Base-by-base conservation (phyloP, 2,329 filamentous ascomycete genomes). In the Chrysoporthe austroafricana region DNA sequence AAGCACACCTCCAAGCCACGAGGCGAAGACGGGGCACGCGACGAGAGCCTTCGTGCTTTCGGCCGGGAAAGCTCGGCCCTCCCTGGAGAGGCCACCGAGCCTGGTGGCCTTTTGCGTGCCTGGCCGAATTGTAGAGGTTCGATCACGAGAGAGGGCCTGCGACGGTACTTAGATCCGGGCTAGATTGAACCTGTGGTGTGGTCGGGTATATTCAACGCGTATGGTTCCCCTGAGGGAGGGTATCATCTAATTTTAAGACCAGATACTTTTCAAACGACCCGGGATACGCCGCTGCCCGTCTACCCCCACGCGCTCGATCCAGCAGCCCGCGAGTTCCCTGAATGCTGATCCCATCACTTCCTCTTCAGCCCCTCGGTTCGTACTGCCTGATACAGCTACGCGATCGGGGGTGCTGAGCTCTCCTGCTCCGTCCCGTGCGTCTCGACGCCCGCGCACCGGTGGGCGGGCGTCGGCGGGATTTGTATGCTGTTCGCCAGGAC, bases 171-270 rank as follows among this genome's bases (percentile, higher is more conserved):
- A 26, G 26, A 11, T 32, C 32, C 4, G 32, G 50, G 7, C 21
- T 16, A 5, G 26, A 32, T 9, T 16, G 26, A 4, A 54, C 26
- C 26, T 16, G 42, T 44, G 39, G 13, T 39, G 32, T 21, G 57
- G 43, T 13, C 8, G 11, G 21, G 58, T 54, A 36, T 58, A 42
- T 14, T 65, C 9, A 42, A 66, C 56, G 46, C 50, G 21, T 63
- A 46, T 60, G 43, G 39, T 54, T 66, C 63, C 63, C 67, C 18
- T 66, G 63, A 56, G 67, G 67, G 67, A 69, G 67, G 67, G 67
- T 69, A 69, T 69, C 63, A 59, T 69, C 67, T 69, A 69, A n/a
- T n/a, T 56, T 8, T 21, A 43, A 34, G 42, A 42, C 50, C 11
- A 34, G 39, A 62, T 54, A 39, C 13, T n/a, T 43, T 32, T 3